Conservation (phyloP, 1,284 basidiomycete genomes). For the Sphaerobolus stellatus region DNA sequence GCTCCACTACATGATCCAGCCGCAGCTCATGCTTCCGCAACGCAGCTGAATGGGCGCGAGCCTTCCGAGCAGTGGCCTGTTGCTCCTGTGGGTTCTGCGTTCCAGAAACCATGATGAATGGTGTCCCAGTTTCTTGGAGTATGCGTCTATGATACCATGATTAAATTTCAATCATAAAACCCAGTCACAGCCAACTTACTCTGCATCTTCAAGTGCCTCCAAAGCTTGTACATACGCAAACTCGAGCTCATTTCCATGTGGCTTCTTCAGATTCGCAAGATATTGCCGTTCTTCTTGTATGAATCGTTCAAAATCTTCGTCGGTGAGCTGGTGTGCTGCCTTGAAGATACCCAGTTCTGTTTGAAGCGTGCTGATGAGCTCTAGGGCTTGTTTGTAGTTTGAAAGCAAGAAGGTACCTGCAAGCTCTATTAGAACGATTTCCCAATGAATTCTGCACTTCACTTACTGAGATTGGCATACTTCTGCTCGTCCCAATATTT, state of each 20-base stretch:
- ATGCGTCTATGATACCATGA: constrained; percentile 4
- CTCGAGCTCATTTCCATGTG: not conserved
- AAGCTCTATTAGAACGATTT: not conserved
- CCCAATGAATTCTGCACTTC: not conserved
- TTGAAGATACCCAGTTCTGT: constrained; percentile 7
- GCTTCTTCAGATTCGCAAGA: not conserved
- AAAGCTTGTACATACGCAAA: constrained; percentile 11
- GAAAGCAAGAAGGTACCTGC: constrained; percentile 25
- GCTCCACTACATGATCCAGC: not conserved
- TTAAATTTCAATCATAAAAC: constrained; percentile 17
- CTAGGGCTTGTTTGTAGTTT: constrained; percentile 25
- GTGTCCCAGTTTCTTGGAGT: no score
- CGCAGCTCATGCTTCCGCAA: no score
- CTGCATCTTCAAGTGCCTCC: not conserved
- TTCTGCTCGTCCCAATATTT: constrained; percentile 20
- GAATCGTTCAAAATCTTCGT: constrained; percentile 1
- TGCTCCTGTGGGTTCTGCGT: no score
- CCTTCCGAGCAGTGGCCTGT: no score
- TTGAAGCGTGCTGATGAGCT: constrained; percentile 8
- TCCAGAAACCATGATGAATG: no score
- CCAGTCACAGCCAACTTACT: constrained; percentile 18
- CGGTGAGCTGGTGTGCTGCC: not conserved
- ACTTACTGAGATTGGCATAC: constrained; percentile 15
- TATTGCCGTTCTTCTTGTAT: constrained; percentile 10
- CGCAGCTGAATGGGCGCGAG: no score